These are phyloP conservation scores for Botrytis sinoallii DNA, from an alignment of 2,329 filamentous ascomycete genomes.

Conservation along the genomic window DNA sequence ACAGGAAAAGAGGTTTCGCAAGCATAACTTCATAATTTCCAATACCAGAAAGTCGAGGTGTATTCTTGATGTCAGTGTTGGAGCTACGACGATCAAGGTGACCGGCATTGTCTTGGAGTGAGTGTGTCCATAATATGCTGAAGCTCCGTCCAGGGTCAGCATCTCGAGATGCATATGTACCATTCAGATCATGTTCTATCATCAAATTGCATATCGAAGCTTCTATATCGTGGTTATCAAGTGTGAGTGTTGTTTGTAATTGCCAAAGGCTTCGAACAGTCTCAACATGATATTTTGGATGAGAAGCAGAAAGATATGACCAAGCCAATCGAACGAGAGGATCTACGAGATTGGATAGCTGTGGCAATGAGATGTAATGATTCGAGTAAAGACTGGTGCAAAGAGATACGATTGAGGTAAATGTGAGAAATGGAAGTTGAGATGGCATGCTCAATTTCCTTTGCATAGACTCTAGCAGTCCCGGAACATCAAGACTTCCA, in stretches of 20 bases:
- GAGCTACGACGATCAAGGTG: slow-evolving; percentile 47
- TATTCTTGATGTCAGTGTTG: slow-evolving; percentile 37
- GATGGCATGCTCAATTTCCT: slow-evolving; percentile 43
- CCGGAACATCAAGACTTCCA: slow-evolving; percentile 47
- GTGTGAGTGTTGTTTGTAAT: slow-evolving; percentile 69
- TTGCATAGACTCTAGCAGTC: slow-evolving; percentile 51
- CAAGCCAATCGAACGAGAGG: slow-evolving; percentile 72
- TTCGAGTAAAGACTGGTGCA: slow-evolving; percentile 54
- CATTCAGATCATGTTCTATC: slow-evolving; percentile 50
- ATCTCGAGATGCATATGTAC: slow-evolving; percentile 46
- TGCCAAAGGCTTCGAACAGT: slow-evolving; percentile 83
- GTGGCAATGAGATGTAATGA: slow-evolving; percentile 50
- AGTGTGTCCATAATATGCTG: slow-evolving; percentile 79
- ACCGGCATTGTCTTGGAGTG: slow-evolving; percentile 54
- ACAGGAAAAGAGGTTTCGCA: slow-evolving; percentile 74
- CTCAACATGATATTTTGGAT: slow-evolving; percentile 93
- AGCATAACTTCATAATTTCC: slow-evolving; percentile 71
- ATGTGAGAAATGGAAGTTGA: slow-evolving; percentile 50
- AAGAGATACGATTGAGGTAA: slow-evolving; percentile 58
- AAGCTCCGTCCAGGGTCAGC: slow-evolving; percentile 68
- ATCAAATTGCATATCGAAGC: slow-evolving; percentile 71
- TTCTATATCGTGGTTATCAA: slow-evolving; percentile 71
- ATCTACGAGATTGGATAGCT: slow-evolving; percentile 61
- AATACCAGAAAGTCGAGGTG: slow-evolving; percentile 50
- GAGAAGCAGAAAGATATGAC: slow-evolving; percentile 74